phyloP scores from a whole-genome alignment of 192 early-diverging fungal species.

The Coemansia sp. region DNA sequence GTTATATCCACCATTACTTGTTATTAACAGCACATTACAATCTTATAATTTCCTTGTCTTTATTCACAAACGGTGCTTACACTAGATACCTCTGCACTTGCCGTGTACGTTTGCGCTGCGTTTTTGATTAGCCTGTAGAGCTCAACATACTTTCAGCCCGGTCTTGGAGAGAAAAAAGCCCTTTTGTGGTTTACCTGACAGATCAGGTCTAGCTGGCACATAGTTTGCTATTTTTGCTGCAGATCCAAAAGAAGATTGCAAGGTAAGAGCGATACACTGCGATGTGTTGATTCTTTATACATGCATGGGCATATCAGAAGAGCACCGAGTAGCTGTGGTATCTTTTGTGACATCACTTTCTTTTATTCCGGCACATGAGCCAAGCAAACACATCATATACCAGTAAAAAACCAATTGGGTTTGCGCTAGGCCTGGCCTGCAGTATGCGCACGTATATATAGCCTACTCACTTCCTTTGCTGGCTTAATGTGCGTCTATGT shows the following conservation, averaged over 20 bases:
- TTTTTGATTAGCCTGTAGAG: not conserved
- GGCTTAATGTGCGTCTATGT: not conserved
- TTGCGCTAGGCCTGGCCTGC: not conserved
- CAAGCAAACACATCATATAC: not conserved
- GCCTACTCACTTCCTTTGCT: not conserved
- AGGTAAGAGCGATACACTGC: conserved; percentile 8
- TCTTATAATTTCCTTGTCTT: not conserved
- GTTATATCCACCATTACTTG: not conserved
- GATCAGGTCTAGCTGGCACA: not conserved
- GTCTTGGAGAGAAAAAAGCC: not conserved
- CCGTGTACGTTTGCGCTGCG: too few relatives aligned
- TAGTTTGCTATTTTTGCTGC: conserved; percentile 1
- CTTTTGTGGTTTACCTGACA: not conserved
- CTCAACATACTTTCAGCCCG: not conserved
- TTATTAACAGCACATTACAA: not conserved
- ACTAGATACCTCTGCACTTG: too few relatives aligned
- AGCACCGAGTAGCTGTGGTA: conserved; percentile 5
- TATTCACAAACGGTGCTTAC: not conserved
- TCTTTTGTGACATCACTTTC: conserved; percentile 12
- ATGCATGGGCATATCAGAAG: conserved; percentile 3
- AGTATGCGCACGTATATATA: not conserved
- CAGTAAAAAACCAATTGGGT: not conserved
- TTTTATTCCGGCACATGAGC: not conserved
- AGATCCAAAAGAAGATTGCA: not conserved
- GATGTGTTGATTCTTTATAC: not conserved